Evolutionary conservation across 1,139 yeast genomes (phyloP).

Genomic region (Yamadazyma spencermartinsiae): DNA sequence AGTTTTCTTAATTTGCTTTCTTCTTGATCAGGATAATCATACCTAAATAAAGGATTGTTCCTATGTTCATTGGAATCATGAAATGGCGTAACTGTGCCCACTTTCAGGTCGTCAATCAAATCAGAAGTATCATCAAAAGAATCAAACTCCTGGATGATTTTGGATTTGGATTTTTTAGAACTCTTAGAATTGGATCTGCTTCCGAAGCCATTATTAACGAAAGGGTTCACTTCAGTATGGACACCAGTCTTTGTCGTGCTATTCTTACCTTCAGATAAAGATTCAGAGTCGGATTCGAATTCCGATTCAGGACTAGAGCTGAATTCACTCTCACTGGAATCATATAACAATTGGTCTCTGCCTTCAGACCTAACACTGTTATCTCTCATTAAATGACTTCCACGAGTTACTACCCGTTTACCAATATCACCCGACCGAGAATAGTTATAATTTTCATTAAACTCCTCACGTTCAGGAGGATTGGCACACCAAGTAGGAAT

Average conservation of each 20-base stretch:
- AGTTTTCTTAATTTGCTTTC: slow-evolving; percentile 27
- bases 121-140: neutral
- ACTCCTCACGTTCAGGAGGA: slow-evolving; percentile 30
- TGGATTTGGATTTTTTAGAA: neutral
- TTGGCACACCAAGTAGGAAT: slow-evolving; percentile 49
- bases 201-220: neutral
- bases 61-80: neutral
- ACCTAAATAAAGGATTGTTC: slow-evolving; percentile 1
- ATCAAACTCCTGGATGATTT: neutral
- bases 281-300: neutral
- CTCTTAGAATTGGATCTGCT: neutral
- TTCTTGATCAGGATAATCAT: slow-evolving; percentile 18
- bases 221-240: neutral
- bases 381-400: neutral
- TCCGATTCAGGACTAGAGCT: neutral
- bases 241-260: neutral
- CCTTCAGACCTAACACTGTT: slow-evolving; percentile 3
- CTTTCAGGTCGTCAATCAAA: neutral
- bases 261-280: neutral
- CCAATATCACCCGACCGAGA: slow-evolving; percentile 17
- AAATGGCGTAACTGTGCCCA: neutral
- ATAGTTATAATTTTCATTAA: slow-evolving; percentile 15
- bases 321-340: neutral
- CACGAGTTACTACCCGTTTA: slow-evolving; percentile 5
- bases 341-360: slow-evolving; percentile 14